Percentiles rank a stretch among this genome's conserved stretches.
Conservation (phyloP, 257 asterid genomes). For the Linaria vulgaris region DNA sequence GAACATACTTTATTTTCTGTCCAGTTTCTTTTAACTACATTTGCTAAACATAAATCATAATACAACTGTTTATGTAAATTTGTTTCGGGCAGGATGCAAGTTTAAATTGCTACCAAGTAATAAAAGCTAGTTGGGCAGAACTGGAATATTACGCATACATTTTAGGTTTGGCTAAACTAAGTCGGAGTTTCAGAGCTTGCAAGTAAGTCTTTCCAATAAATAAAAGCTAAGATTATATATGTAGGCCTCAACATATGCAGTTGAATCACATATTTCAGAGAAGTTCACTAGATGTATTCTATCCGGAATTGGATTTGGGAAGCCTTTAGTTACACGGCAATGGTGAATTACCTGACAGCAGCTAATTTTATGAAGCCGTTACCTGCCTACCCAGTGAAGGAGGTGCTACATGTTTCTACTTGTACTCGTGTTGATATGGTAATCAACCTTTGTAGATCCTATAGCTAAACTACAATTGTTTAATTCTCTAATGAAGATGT, state of each 20-base stretch:
- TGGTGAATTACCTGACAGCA: conserved; percentile 70
- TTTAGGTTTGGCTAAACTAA: conserved; percentile 44
- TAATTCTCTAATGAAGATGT: conserved; percentile 47
- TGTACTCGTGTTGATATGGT: background rate
- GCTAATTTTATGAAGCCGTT: conserved; percentile 70
- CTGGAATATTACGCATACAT: conserved; percentile 41
- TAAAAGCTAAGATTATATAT: background rate
- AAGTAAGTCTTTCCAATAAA: conserved; percentile 45
- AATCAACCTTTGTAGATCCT: background rate
- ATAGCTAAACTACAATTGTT: background rate
- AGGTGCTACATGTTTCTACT: conserved; percentile 36
- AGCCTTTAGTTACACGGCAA: conserved; percentile 69
- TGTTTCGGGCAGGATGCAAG: conserved; percentile 51
- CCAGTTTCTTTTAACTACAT: background rate
- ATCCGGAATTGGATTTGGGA: conserved; percentile 66
- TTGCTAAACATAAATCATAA: background rate
- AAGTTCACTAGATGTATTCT: conserved; percentile 39
- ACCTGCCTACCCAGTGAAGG: conserved; percentile 72
- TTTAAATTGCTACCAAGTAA: conserved; percentile 62
- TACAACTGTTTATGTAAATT: background rate
- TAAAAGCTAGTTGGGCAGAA: conserved; percentile 74
- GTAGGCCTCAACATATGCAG: conserved; percentile 1
- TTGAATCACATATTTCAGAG: conserved; percentile 33
- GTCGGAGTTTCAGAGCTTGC: conserved; percentile 67
- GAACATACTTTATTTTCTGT: background rate